Percentiles rank a stretch among this genome's conserved stretches.
Evolutionary conservation across 148 eudicot genomes (phyloP).

Genomic region (Heliamphora exappendiculata): DNA sequence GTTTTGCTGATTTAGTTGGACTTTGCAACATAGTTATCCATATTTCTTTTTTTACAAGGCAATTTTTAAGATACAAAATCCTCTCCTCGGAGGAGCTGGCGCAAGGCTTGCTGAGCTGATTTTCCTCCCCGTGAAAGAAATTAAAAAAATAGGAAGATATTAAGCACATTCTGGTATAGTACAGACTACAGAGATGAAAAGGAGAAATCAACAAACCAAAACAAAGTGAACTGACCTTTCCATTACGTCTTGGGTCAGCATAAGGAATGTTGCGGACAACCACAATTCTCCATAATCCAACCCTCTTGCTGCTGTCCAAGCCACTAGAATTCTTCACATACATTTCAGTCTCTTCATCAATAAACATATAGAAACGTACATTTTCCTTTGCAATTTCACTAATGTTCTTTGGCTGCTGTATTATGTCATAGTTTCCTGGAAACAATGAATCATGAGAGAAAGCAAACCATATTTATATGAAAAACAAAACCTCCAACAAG

Average conservation of each 20-base stretch:
- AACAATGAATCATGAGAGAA: constrained; percentile 21
- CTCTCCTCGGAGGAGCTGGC: not conserved
- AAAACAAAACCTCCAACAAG: constrained; percentile 5
- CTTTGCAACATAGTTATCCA: not conserved
- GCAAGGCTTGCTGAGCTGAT: not conserved
- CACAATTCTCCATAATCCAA: constrained; percentile 79
- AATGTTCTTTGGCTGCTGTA: constrained; percentile 70
- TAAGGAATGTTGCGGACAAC: constrained; percentile 77
- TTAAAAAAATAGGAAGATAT: not conserved
- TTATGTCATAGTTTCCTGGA: constrained; percentile 80
- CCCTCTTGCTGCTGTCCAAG: constrained; percentile 46
- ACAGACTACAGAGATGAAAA: not conserved
- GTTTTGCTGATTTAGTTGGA: not conserved
- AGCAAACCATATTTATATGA: constrained; percentile 3
- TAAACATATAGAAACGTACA: constrained; percentile 78
- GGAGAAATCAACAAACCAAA: not conserved
- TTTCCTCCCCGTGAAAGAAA: not conserved
- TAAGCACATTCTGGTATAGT: constrained; percentile 4
- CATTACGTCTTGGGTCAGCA: constrained; percentile 75
- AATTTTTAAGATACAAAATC: not conserved
- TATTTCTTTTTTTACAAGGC: not conserved
- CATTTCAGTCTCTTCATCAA: constrained; percentile 81
- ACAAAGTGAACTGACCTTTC: constrained; percentile 55
- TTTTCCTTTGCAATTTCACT: constrained; percentile 47
- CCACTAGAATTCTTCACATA: constrained; percentile 65